Conservation (phyloP, 2,329 filamentous ascomycete genomes). For the Talaromyces sp. region DNA sequence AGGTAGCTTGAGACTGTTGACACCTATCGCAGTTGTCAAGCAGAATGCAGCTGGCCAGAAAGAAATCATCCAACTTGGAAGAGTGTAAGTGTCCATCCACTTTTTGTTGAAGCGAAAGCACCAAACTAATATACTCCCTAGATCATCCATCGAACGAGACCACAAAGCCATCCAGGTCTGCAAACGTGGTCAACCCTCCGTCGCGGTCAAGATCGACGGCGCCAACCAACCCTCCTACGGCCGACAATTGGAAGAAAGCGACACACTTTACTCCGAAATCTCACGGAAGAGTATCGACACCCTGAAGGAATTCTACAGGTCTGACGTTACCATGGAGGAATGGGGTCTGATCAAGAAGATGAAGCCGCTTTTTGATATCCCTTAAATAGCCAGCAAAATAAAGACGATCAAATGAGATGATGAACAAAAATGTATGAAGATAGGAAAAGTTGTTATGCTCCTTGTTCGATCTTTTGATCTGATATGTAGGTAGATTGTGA, state of each 20-base stretch:
- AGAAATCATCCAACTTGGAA: slow-evolving; percentile 78
- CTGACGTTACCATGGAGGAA: slow-evolving; percentile 85
- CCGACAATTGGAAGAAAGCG: slow-evolving; percentile 88
- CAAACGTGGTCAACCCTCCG: slow-evolving; percentile 96
- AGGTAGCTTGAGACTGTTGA: slow-evolving; percentile 79
- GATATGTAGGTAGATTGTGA: slow-evolving; percentile 13
- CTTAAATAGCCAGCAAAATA: slow-evolving; percentile 43
- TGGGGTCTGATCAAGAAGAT: slow-evolving; percentile 94
- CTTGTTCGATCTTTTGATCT: slow-evolving; percentile 1
- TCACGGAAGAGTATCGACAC: slow-evolving; percentile 87
- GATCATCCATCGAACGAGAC: slow-evolving; percentile 93
- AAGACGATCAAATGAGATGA: slow-evolving; percentile 4
- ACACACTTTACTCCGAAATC: slow-evolving; percentile 82
- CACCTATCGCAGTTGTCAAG: slow-evolving; percentile 84
- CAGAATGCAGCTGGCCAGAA: slow-evolving; percentile 76
- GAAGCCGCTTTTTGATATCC: slow-evolving; percentile 89
- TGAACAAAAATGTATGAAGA: neutral
- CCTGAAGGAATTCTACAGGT: slow-evolving; percentile 91
- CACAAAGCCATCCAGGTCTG: slow-evolving; percentile 91
- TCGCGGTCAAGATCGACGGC: slow-evolving; percentile 96
- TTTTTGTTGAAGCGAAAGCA: neutral
- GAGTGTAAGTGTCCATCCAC: slow-evolving; percentile 69
- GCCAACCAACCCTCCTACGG: slow-evolving; percentile 90
- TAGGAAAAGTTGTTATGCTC: slow-evolving; percentile 2
- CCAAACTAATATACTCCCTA: slow-evolving; percentile 36